Base-by-base conservation (phyloP, 2,329 filamentous ascomycete genomes). In the Trematosphaeria pertusa region DNA sequence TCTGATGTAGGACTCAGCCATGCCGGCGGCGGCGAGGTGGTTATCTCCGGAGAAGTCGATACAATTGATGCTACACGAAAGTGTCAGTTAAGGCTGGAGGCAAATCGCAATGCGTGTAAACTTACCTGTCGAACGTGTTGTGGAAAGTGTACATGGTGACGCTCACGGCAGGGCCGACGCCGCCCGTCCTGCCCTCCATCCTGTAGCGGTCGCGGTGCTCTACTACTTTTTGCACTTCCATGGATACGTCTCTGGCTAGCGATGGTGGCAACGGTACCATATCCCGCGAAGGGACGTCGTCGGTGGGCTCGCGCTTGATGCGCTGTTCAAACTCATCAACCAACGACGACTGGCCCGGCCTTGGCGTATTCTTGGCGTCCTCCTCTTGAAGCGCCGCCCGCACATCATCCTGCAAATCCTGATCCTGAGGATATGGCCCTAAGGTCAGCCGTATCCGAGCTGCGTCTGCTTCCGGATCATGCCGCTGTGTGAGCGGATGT, bases 61-160 rank as follows among this genome's bases (percentile, higher is more conserved):
- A 66, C 89, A 96, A n/a, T 90, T 91, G 48, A 96, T 83, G 45
- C 89, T 93, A 51, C 33, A 9, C 43, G 24, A 38, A 26, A 38
- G 8, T 6, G 15, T 37, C 34, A 24, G 50, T 71, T 49, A 72
- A 61, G 37, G 36, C 38, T 24, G 33, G 40, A 37, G 6, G 12
- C 26, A 12, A 26, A 10, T 6, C 30, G 20, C 18, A 6, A 19
- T 12, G 9, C 18, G 17, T 7, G 31, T 35, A 18, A n/a, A 52
- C 84, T 77, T 75, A 92, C 90, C 85, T 88, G 72, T 96, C 91
- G 54, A 91, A 87, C 0, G 90, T 96, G 72, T 99, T 99, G 77
- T 99, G 94, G 66, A 97, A 96, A 0, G 94, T 99, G 70, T 95
- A 97, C 89, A 97, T 97, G 78, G 90, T 94, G 18, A 95, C 87